Percentiles rank a stretch among this genome's conserved stretches.
phyloP scores from a whole-genome alignment of 2,329 filamentous ascomycete genomes.

The Dothideomycetidae sp. region DNA sequence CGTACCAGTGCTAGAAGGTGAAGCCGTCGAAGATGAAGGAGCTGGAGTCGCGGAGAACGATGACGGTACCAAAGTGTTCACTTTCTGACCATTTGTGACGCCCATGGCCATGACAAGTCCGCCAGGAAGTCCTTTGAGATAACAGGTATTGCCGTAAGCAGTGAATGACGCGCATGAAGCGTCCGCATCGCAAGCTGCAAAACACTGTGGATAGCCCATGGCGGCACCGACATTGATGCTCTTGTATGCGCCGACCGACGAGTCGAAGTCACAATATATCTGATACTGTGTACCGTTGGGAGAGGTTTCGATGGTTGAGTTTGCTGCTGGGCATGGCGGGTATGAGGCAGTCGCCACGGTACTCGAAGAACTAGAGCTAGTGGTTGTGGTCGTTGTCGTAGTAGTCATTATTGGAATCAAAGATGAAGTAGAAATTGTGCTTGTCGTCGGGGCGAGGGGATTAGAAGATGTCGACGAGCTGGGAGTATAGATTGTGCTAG shows the following conservation, averaged over 20 bases:
- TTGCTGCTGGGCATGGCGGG: constrained; percentile 6
- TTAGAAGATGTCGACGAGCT: neutral
- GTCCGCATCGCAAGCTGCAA: constrained; percentile 3
- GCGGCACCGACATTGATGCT: constrained; percentile 1
- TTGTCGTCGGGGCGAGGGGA: neutral
- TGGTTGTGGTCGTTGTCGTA: neutral
- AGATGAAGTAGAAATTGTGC: neutral
- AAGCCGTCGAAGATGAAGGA: neutral
- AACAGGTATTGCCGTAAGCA: constrained; percentile 4
- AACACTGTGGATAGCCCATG: constrained; percentile 1
- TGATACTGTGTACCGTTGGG: neutral
- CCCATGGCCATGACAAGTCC: neutral
- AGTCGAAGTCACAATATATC: constrained; percentile 6
- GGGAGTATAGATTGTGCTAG: no score
- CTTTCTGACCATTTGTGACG: neutral
- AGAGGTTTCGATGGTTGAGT: constrained; percentile 2
- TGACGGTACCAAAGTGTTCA: neutral
- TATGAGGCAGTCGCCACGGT: neutral
- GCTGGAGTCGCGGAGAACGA: neutral
- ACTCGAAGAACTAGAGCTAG: neutral
- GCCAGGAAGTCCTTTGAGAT: constrained; percentile 1
- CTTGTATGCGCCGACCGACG: constrained; percentile 1
- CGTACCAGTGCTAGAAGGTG: neutral
- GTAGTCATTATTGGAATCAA: neutral
- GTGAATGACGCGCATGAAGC: constrained; percentile 4